phyloP scores from a whole-genome alignment of 2,329 filamentous ascomycete species.

The Endoconidiophora polonica region DNA sequence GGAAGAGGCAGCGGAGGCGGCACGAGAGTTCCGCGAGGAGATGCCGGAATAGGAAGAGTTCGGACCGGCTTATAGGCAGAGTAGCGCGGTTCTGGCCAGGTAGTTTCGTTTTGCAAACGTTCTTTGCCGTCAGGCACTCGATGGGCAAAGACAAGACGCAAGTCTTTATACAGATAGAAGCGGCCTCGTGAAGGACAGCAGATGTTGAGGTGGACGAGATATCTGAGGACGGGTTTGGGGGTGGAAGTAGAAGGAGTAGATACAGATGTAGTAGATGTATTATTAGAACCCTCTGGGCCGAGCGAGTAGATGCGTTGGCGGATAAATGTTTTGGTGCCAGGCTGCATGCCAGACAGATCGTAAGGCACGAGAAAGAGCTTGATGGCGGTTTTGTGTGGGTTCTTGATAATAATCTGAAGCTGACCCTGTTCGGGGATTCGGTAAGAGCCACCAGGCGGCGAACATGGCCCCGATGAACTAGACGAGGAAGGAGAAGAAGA shows the following conservation, averaged over 20 bases:
- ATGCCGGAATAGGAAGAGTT: too few relatives aligned
- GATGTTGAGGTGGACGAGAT: constrained; percentile 84
- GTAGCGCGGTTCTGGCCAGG: constrained; percentile 74
- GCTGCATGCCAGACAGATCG: constrained; percentile 79
- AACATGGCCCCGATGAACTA: constrained; percentile 18
- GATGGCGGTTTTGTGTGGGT: constrained; percentile 94
- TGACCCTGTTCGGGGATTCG: constrained; percentile 88
- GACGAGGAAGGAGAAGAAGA: not conserved
- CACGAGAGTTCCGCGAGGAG: too few relatives aligned
- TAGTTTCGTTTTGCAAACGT: constrained; percentile 75
- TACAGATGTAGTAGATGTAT: not conserved
- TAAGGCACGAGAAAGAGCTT: constrained; percentile 93
- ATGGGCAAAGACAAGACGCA: constrained; percentile 92
- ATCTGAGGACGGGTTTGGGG: constrained; percentile 55
- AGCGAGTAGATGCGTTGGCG: constrained; percentile 85
- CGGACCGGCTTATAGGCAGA: constrained; percentile 40
- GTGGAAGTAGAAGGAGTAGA: constrained; percentile 15
- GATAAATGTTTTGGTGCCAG: constrained; percentile 89
- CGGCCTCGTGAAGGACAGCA: constrained; percentile 71
- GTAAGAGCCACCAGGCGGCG: constrained; percentile 76
- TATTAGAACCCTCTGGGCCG: constrained; percentile 24
- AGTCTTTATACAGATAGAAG: constrained; percentile 79
- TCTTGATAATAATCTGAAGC: constrained; percentile 93
- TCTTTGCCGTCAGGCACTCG: constrained; percentile 91
- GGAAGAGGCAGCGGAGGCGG: too few relatives aligned